These are phyloP conservation scores for Pythium grandisporangium DNA, from an alignment of 352 stramenopile genomes.

Conservation along the genomic window DNA sequence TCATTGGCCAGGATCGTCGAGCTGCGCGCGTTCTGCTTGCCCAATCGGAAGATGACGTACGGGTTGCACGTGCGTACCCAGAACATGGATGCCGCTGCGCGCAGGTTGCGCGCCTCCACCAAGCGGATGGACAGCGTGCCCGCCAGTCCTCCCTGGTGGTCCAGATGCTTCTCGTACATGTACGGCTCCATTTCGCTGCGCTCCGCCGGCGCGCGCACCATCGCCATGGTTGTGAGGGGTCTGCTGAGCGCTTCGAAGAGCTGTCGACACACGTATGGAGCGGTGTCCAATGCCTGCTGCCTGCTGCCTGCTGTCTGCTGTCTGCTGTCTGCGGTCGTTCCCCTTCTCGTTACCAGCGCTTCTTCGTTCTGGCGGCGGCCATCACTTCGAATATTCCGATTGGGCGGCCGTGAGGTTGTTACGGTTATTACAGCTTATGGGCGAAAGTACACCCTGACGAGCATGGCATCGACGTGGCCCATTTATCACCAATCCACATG, in stretches of 20 bases:
- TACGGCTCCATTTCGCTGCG: conserved; percentile 45
- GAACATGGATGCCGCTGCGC: conserved; percentile 68
- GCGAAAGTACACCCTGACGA: too few species aligned
- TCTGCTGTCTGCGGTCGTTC: neutral
- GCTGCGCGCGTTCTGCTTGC: conserved; percentile 56
- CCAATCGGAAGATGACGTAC: conserved; percentile 79
- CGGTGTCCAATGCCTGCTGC: too few species aligned
- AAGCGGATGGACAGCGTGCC: conserved; percentile 65
- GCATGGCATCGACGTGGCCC: too few species aligned
- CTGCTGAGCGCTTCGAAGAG: too few species aligned
- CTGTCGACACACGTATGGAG: too few species aligned
- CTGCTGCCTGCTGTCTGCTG: neutral
- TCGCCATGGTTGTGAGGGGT: conserved; percentile 14
- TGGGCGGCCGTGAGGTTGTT: too few species aligned
- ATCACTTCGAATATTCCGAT: too few species aligned
- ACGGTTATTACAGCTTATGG: too few species aligned
- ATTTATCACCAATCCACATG: too few species aligned
- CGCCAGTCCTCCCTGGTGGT: conserved; percentile 62
- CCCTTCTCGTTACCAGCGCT: too few species aligned
- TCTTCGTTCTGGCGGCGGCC: too few species aligned
- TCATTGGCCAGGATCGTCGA: conserved; percentile 62
- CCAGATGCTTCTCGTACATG: conserved; percentile 72
- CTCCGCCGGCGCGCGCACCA: conserved; percentile 10
- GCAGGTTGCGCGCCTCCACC: conserved; percentile 61
- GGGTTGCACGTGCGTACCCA: conserved; percentile 75